Percentiles rank a stretch among this genome's conserved stretches.
Evolutionary conservation across 1,284 basidiomycete species (phyloP).

Genomic region (Rhodotorula sp.): DNA sequence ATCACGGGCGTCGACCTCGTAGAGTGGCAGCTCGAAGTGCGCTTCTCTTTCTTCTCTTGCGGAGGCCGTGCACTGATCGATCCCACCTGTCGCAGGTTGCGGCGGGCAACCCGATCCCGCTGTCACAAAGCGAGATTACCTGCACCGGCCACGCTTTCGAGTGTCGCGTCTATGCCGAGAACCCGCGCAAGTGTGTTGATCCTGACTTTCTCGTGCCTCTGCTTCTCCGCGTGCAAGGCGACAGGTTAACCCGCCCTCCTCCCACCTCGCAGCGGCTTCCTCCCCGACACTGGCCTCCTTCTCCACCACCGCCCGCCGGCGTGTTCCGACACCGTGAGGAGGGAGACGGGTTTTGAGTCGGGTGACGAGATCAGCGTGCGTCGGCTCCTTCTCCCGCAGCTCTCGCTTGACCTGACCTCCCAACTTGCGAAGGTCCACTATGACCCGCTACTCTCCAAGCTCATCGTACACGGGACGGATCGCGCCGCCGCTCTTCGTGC

Average conservation of each 20-base stretch:
- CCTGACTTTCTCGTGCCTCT: slow-evolving; percentile 17
- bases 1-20: slow-evolving; percentile 89
- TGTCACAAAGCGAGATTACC: slow-evolving; percentile 73
- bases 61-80: too few species aligned
- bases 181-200: slow-evolving; percentile 69
- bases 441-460: slow-evolving; percentile 90
- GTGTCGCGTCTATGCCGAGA: slow-evolving; percentile 95
- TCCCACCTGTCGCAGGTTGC: slow-evolving; percentile 62
- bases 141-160: slow-evolving; percentile 91
- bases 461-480: slow-evolving; percentile 86
- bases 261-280: slow-evolving; percentile 62
- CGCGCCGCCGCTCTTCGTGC: slow-evolving; percentile 81
- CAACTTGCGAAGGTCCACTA: slow-evolving; percentile 56
- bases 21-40: slow-evolving; percentile 86
- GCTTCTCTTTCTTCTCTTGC: slow-evolving; percentile 1
- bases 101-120: slow-evolving; percentile 79
- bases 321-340: slow-evolving; percentile 67
- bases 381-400: background rate
- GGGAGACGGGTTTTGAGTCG: slow-evolving; percentile 87
- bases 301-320: slow-evolving; percentile 64
- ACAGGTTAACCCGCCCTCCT: background rate
- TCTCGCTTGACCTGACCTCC: slow-evolving; percentile 51
- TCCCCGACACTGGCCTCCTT: slow-evolving; percentile 84
- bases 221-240: too few species aligned
- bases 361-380: slow-evolving; percentile 81